phyloP scores from a whole-genome alignment of 768 basidiomycete species.

The Amyloporia xantha region DNA sequence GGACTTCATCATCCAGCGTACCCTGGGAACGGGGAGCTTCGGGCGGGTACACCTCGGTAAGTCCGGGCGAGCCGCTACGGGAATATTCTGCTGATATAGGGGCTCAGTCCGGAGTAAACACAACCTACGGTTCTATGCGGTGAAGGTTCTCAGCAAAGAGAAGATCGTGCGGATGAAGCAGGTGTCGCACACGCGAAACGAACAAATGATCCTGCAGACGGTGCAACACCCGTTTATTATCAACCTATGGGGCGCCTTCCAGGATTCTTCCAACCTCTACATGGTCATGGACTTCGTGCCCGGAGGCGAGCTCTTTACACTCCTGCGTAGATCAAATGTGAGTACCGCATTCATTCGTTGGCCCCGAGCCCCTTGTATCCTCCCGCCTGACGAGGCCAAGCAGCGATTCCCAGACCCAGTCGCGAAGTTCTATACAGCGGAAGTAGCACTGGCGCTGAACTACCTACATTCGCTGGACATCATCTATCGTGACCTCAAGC shows the following conservation, averaged over 20 bases:
- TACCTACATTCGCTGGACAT: slow-evolving; percentile 83
- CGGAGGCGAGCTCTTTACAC: slow-evolving; percentile 94
- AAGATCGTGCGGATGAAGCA: slow-evolving; percentile 91
- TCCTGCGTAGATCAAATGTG: slow-evolving; percentile 85
- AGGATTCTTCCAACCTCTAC: slow-evolving; percentile 88
- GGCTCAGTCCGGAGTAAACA: slow-evolving; percentile 78
- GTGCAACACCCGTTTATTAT: slow-evolving; percentile 92
- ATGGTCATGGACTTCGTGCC: slow-evolving; percentile 98
- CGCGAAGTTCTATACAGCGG: slow-evolving; percentile 95
- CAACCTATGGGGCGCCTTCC: slow-evolving; percentile 94
- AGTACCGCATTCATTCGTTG: slow-evolving; percentile 22
- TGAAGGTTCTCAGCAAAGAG: slow-evolving; percentile 93
- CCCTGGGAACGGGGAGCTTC: slow-evolving; percentile 92
- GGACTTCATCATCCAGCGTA: slow-evolving; percentile 78
- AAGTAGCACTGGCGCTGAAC: slow-evolving; percentile 88
- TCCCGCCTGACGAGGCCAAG: not conserved
- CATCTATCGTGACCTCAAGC: slow-evolving; percentile 96
- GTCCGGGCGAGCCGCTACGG: slow-evolving; percentile 14
- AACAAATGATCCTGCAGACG: slow-evolving; percentile 77
- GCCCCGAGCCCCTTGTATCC: not conserved
- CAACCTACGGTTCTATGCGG: slow-evolving; percentile 92
- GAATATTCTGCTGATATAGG: not conserved
- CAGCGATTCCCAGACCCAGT: slow-evolving; percentile 96
- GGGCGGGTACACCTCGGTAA: slow-evolving; percentile 90
- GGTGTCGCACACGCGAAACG: slow-evolving; percentile 95